Evolutionary conservation across 2,329 filamentous ascomycete genomes (phyloP).

Genomic region (Fusarium camptoceras): DNA sequence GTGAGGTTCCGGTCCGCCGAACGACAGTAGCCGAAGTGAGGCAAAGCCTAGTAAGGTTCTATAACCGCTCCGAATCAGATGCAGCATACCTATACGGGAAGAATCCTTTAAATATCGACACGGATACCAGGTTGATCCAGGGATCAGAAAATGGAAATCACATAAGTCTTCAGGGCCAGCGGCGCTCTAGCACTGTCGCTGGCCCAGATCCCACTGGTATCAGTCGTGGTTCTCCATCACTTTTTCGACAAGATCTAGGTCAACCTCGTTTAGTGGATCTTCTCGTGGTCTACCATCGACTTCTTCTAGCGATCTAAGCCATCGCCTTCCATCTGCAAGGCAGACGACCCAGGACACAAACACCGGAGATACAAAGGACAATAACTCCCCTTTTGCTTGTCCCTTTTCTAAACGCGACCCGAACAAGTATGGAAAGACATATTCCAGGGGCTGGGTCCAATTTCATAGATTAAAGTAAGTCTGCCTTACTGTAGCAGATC

Average conservation of each 20-base stretch:
- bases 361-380: background rate
- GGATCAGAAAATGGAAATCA: background rate
- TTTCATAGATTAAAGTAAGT: conserved; percentile 1
- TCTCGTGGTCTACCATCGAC: background rate
- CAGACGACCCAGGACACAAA: background rate
- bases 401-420: background rate
- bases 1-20: background rate
- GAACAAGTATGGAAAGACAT: background rate
- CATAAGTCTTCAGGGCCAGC: background rate
- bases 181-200: background rate
- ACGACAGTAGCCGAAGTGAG: background rate
- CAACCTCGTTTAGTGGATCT: background rate
- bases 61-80: background rate
- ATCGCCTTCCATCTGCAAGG: background rate
- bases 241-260: background rate
- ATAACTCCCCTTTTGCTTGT: background rate
- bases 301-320: background rate
- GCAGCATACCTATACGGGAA: background rate
- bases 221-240: background rate
- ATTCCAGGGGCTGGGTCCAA: background rate
- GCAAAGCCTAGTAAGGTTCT: background rate
- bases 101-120: background rate
- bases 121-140: background rate
- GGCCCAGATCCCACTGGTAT: background rate
- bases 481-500: too few species aligned